Base-by-base conservation (phyloP, 179 eudicot species). In the Spinacia oleracea region DNA sequence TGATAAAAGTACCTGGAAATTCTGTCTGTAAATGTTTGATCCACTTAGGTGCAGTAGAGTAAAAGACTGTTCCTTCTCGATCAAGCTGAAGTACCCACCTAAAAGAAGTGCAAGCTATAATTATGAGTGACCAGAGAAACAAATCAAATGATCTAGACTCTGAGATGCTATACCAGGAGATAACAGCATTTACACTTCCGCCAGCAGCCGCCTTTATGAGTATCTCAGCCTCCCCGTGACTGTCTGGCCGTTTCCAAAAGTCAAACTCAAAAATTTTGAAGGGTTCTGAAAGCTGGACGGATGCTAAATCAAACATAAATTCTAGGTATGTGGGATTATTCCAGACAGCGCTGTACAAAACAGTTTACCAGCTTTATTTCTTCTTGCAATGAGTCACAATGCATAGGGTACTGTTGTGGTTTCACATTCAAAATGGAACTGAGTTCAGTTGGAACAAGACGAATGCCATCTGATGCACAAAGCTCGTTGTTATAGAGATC, bases 61-160 rank as follows among this genome's bases (percentile, higher is more conserved):
- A 94, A 77, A 88, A 92, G 27, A 90, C 85, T 73, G 88, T 87
- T 74, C 97, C 94, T 89, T 92, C 96, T 80, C 84, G 73, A 81
- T 94, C 97, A 88, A 94, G 97, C 86, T 94, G 98, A 83, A 94
- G 91, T 66, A 89, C 75, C 98, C 98, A 94, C 98, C 98, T 94
- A 88, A 62, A 87, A 81, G 60, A 35, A 59, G 25, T 18, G 9
- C 38, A 75, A 66, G 55, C 62, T 68, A 51, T 45, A 45, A 15
- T 43, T n/a, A 66, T 68, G 60, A 32, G 51, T 32, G 42, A 70
- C 42, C n/a, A 12, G 67, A 60, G 21, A 74, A 18, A 42, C 1
- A 25, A 66, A 9, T 35, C 38, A 35, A 48, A 51, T 74, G 4
- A 45, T 64, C 60, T 23, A 66, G 70, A 8, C 18, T 77, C 73